Conservation (phyloP, 225 moss, liverwort and hornwort genomes). For the Antitrichia curtipendula region DNA sequence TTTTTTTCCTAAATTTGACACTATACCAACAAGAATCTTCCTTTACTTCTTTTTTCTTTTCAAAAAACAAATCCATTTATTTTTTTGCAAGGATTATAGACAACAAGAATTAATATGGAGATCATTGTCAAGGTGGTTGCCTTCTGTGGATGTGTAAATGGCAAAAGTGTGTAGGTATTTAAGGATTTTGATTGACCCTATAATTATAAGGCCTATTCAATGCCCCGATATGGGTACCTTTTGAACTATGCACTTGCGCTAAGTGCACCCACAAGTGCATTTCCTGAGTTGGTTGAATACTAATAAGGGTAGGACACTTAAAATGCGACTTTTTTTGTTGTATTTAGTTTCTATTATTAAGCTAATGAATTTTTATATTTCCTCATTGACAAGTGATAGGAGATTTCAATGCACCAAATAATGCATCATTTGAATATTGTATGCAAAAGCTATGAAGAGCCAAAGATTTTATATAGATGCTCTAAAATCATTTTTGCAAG, state of each 20-base stretch:
- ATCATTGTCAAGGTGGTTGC: neutral
- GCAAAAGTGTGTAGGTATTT: fast-evolving
- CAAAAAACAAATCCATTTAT: neutral
- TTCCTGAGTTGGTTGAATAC: fast-evolving
- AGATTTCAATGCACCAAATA: neutral
- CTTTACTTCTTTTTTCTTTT: neutral
- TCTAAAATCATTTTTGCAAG: neutral
- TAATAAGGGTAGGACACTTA: fast-evolving
- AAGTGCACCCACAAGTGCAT: neutral
- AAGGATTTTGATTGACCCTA: neutral
- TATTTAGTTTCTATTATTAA: fast-evolving
- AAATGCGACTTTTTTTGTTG: fast-evolving
- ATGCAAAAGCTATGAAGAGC: neutral
- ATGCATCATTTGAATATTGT: fast-evolving
- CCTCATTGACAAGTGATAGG: neutral
- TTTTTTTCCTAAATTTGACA: neutral
- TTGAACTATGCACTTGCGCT: fast-evolving
- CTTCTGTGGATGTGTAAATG: fast-evolving
- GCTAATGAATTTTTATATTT: too few species aligned
- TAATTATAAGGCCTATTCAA: neutral
- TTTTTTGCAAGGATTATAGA: neutral
- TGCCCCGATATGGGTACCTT: fast-evolving
- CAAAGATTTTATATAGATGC: neutral
- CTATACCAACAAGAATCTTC: neutral
- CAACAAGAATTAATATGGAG: neutral